Evolutionary conservation across 768 basidiomycete genomes (phyloP).

Genomic region (Boletus sensibilis): DNA sequence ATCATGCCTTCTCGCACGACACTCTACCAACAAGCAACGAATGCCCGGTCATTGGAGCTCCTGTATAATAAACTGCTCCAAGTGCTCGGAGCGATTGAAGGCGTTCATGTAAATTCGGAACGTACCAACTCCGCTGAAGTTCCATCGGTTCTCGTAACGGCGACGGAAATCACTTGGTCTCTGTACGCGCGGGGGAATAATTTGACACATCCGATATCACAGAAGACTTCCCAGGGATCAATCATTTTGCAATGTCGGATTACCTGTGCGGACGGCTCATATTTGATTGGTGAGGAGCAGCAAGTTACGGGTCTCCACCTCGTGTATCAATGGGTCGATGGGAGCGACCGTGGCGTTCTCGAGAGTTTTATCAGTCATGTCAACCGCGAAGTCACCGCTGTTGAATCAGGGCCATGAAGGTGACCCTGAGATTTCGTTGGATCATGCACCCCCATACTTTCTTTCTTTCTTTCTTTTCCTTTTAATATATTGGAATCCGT

Average conservation of each 20-base stretch:
- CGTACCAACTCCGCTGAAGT: neutral
- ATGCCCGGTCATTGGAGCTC: constrained; percentile 4
- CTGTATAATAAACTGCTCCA: constrained; percentile 24
- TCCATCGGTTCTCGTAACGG: constrained; percentile 28
- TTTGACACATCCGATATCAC: constrained; percentile 6
- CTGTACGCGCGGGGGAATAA: constrained; percentile 59
- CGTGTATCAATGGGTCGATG: constrained; percentile 62
- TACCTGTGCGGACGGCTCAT: constrained; percentile 17
- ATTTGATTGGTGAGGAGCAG: constrained; percentile 13
- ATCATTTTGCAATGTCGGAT: constrained; percentile 28
- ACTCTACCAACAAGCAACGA: constrained; percentile 40
- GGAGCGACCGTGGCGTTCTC: constrained; percentile 54
- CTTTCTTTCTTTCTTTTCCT: too few species aligned
- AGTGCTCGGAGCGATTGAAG: constrained; percentile 37
- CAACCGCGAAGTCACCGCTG: constrained; percentile 42
- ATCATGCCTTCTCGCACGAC: constrained; percentile 61
- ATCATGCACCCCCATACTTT: too few species aligned
- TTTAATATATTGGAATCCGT: too few species aligned
- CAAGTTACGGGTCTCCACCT: constrained; percentile 9
- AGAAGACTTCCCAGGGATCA: neutral
- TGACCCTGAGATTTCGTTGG: too few species aligned
- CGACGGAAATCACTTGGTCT: constrained; percentile 60
- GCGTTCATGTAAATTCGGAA: constrained; percentile 15
- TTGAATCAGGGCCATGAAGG: neutral
- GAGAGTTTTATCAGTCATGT: constrained; percentile 72